Evolutionary conservation across 1,284 basidiomycete genomes (phyloP).

Genomic region (Calocybe gambosa): DNA sequence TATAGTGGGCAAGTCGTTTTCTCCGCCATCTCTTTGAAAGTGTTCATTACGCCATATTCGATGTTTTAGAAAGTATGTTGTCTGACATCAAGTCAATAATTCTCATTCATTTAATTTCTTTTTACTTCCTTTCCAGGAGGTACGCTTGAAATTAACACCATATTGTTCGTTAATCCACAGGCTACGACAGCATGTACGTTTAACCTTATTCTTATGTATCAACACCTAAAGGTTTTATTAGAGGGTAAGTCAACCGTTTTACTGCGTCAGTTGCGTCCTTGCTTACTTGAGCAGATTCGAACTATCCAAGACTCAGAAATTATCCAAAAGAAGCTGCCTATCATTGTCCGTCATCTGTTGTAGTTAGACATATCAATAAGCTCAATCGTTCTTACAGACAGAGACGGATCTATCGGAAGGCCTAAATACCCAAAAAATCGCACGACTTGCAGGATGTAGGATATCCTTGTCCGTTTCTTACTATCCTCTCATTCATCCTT

Average conservation of each 20-base stretch:
- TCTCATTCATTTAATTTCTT: no score
- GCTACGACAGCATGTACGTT: no score
- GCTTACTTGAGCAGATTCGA: neutral
- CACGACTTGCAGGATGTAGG: neutral
- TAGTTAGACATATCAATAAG: no score
- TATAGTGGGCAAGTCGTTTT: neutral
- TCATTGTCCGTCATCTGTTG: no score
- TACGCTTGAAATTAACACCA: no score
- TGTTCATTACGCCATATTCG: no score
- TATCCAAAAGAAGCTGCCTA: neutral
- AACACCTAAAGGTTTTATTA: neutral
- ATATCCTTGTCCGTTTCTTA: neutral
- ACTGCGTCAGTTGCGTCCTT: neutral
- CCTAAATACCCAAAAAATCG: slow-evolving; percentile 4
- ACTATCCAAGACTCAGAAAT: neutral
- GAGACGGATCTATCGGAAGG: neutral
- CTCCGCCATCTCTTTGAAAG: no score
- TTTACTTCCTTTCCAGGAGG: no score
- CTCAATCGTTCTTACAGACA: neutral
- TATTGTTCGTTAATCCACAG: no score
- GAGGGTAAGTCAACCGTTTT: slow-evolving; percentile 1
- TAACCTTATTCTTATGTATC: no score
- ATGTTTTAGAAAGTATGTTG: no score
- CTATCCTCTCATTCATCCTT: neutral
- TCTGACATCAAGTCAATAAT: no score